phyloP scores from a whole-genome alignment of 768 basidiomycete species.

The Asterophora lycoperdoides region DNA sequence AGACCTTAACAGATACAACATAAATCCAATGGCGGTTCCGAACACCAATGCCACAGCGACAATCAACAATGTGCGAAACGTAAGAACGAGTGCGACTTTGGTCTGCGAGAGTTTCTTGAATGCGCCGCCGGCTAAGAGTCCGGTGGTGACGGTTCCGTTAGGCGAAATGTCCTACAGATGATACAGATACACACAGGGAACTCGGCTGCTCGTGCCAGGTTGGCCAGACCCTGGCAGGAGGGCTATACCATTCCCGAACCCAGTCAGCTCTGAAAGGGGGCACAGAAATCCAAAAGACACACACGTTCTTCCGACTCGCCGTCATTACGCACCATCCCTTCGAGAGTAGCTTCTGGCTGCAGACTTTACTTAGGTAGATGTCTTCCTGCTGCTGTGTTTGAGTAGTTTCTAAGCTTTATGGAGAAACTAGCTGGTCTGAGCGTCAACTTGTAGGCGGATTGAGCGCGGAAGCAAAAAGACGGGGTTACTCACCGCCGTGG shows the following conservation, averaged over 20 bases:
- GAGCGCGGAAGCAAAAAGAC: too few relatives aligned
- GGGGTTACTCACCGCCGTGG: too few relatives aligned
- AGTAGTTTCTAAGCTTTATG: too few relatives aligned
- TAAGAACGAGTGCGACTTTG: conserved; percentile 5
- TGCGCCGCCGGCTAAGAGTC: neutral
- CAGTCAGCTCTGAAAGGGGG: neutral
- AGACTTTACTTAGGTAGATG: too few relatives aligned
- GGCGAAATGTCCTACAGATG: too few relatives aligned
- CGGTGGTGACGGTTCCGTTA: too few relatives aligned
- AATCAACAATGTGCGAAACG: conserved; percentile 4
- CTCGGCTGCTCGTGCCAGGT: neutral
- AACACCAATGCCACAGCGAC: neutral
- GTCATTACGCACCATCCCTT: neutral
- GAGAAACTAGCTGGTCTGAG: too few relatives aligned
- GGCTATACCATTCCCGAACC: neutral
- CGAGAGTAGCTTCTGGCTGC: too few relatives aligned
- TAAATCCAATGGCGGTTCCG: conserved; percentile 1
- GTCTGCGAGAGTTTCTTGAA: conserved; percentile 5
- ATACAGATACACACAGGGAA: neutral
- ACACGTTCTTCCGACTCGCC: conserved; percentile 6
- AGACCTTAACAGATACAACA: neutral
- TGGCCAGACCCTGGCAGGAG: conserved; percentile 3
- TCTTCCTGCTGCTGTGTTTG: too few relatives aligned
- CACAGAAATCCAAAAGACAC: neutral
- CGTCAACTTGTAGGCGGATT: too few relatives aligned